phyloP scores from a whole-genome alignment of 768 basidiomycete genomes.

The Psilocybe cyanescens region DNA sequence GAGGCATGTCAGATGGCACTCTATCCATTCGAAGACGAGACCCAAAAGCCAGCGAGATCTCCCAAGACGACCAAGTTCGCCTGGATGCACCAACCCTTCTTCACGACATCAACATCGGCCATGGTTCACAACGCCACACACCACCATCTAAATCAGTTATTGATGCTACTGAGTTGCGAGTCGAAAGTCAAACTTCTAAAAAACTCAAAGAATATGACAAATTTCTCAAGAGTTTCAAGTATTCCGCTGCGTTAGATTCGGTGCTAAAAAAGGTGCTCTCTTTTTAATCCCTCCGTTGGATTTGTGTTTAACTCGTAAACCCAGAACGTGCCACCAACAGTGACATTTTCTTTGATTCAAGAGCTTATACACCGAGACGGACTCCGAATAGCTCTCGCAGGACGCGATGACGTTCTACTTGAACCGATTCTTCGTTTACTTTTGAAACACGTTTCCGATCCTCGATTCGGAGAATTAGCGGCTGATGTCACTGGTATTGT shows the following conservation, averaged over 20 bases:
- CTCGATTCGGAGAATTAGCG: slow-evolving; percentile 90
- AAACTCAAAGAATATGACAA: slow-evolving; percentile 87
- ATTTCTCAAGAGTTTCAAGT: slow-evolving; percentile 89
- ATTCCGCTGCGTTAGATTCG: slow-evolving; percentile 92
- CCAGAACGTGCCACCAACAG: slow-evolving; percentile 83
- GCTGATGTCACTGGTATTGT: slow-evolving; percentile 80
- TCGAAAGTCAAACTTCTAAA: slow-evolving; percentile 72
- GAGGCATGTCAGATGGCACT: slow-evolving; percentile 98
- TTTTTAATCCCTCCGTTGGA: not conserved
- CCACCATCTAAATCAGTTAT: slow-evolving; percentile 44
- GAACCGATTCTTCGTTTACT: slow-evolving; percentile 91
- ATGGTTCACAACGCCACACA: slow-evolving; percentile 6
- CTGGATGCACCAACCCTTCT: slow-evolving; percentile 15
- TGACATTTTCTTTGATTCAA: slow-evolving; percentile 88
- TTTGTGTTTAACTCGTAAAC: slow-evolving; percentile 1
- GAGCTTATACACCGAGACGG: slow-evolving; percentile 94
- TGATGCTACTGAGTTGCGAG: slow-evolving; percentile 75
- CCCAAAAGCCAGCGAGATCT: slow-evolving; percentile 64
- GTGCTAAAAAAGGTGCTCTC: slow-evolving; percentile 77
- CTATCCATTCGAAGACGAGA: slow-evolving; percentile 94
- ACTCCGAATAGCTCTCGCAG: slow-evolving; percentile 80
- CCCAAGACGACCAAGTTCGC: slow-evolving; percentile 8
- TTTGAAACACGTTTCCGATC: slow-evolving; percentile 83
- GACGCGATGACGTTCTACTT: slow-evolving; percentile 91
- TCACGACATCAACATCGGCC: slow-evolving; percentile 17